phyloP scores from a whole-genome alignment of 208 protist species.

The Trichomonas vaginalis region DNA sequence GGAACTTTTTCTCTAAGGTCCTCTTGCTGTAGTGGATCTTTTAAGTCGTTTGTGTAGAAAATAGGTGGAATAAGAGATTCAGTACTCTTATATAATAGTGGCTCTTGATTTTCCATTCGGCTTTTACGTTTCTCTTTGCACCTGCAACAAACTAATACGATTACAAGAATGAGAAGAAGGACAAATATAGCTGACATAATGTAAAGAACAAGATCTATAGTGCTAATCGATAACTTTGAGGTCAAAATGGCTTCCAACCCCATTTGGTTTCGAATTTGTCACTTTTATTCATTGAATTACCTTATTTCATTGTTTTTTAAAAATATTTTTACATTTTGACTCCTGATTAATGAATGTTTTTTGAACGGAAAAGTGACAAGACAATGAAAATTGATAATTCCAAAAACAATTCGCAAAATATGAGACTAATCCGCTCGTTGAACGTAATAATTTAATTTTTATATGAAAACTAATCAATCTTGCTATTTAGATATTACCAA shows the following conservation, averaged over 20 bases:
- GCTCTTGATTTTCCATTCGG: neutral
- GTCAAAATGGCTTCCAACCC: no score
- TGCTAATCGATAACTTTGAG: no score
- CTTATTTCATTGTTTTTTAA: no score
- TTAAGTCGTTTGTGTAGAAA: neutral
- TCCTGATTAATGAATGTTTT: neutral
- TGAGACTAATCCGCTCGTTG: no score
- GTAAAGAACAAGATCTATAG: neutral
- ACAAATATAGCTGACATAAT: neutral
- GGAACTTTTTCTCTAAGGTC: neutral
- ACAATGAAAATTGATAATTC: no score
- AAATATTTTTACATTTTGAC: no score
- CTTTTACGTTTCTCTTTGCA: neutral
- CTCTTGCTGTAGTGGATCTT: conserved; percentile 9
- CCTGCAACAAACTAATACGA: neutral
- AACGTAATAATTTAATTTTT: no score
- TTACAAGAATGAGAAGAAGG: neutral
- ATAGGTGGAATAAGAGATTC: neutral
- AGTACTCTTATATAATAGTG: neutral
- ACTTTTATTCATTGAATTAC: no score
- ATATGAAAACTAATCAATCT: no score
- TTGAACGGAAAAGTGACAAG: neutral
- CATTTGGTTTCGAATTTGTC: no score
- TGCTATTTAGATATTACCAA: no score
- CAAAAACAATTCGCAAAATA: no score